Conservation (phyloP, 257 asterid species). For the Solanum arcanum region DNA sequence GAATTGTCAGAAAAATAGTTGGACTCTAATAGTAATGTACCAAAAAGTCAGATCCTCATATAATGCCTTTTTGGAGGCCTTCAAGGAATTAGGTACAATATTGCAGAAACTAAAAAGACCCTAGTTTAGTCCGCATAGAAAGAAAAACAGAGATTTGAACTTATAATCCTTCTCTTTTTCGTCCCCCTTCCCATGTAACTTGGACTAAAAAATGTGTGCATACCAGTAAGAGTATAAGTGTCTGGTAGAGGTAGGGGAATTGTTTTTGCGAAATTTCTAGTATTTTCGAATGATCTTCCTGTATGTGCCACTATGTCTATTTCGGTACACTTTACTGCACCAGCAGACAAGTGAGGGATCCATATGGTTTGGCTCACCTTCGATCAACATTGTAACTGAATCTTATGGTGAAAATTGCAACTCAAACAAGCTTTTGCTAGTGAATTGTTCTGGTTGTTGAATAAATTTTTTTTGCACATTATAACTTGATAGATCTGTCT, state of each 20-base stretch:
- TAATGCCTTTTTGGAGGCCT: background rate
- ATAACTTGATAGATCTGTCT: background rate
- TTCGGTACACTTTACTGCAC: background rate
- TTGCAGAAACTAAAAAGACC: background rate
- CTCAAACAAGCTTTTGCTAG: background rate
- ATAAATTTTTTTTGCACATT: background rate
- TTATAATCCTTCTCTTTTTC: background rate
- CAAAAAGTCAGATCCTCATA: background rate
- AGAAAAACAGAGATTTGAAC: background rate
- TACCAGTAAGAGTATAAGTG: background rate
- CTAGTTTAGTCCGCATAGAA: background rate
- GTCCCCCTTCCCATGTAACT: background rate
- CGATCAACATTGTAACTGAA: background rate
- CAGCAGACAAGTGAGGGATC: background rate
- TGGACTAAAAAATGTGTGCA: background rate
- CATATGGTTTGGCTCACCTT: background rate
- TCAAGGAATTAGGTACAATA: background rate
- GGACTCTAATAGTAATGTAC: background rate
- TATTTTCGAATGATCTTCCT: background rate
- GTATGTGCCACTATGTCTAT: background rate
- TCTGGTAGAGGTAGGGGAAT: background rate
- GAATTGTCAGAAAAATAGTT: slow-evolving; percentile 9
- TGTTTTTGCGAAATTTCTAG: background rate
- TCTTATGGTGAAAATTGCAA: background rate
- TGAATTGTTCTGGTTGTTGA: background rate